A percentile compares a stretch with the other conserved stretches of the same genome.
Conservation (phyloP, 192 early-diverging fungal genomes). For the Geranomyces michiganensis region DNA sequence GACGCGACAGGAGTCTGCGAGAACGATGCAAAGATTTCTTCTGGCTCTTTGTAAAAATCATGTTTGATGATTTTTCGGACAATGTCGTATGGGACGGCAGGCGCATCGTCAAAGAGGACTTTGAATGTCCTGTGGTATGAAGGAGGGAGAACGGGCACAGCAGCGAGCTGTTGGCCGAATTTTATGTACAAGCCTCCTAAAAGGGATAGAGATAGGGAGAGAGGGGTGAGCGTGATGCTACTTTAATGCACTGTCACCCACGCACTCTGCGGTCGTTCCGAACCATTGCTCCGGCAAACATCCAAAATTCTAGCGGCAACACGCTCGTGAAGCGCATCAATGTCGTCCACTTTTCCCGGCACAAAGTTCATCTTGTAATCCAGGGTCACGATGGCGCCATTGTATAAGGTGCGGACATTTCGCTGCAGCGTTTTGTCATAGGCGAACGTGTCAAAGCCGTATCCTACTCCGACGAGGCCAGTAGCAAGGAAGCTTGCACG, state of each 20-base stretch:
- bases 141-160: slow-evolving; percentile 40
- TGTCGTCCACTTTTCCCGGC: slow-evolving; percentile 56
- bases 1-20: slow-evolving; percentile 71
- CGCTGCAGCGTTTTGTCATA: slow-evolving; percentile 37
- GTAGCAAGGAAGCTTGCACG: too few species aligned
- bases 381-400: slow-evolving; percentile 31
- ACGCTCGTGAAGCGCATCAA: slow-evolving; percentile 73
- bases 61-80: slow-evolving; percentile 73
- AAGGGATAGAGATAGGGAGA: background rate
- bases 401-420: slow-evolving; percentile 38
- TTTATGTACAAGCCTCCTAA: slow-evolving; percentile 84
- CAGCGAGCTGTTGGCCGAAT: slow-evolving; percentile 65
- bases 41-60: slow-evolving; percentile 51
- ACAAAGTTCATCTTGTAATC: slow-evolving; percentile 85
- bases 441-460: slow-evolving; percentile 23
- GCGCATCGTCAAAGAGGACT: slow-evolving; percentile 80
- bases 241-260: background rate
- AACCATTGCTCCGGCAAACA: slow-evolving; percentile 77
- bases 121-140: slow-evolving; percentile 64
- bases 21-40: slow-evolving; percentile 71
- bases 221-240: background rate
- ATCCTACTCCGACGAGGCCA: too few species aligned
- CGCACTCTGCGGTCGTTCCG: slow-evolving; percentile 12
- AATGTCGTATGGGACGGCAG: slow-evolving; percentile 63
- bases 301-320: slow-evolving; percentile 73